Evolutionary conservation across 2,329 filamentous ascomycete species (phyloP).

Genomic region (Aureobasidium subglaciale): DNA sequence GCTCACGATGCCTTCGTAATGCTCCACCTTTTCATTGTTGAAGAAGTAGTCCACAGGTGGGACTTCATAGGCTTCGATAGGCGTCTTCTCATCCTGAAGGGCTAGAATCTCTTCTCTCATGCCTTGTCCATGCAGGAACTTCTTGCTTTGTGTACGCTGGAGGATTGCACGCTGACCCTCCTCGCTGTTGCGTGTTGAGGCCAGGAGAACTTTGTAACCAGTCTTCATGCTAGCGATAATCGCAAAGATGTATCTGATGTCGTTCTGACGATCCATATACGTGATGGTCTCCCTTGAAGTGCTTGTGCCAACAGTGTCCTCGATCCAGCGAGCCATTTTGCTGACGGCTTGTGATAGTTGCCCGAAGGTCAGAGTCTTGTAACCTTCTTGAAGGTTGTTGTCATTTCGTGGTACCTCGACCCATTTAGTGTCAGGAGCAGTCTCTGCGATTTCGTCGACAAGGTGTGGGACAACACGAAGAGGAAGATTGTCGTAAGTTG

Average conservation of each 20-base stretch:
- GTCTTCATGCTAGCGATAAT: slow-evolving; percentile 21
- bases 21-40: background rate
- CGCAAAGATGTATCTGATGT: slow-evolving; percentile 21
- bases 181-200: slow-evolving; percentile 17
- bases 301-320: slow-evolving; percentile 17
- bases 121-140: slow-evolving; percentile 13
- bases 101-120: slow-evolving; percentile 12
- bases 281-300: slow-evolving; percentile 17
- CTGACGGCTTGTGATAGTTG: slow-evolving; percentile 19
- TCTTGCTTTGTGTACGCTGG: slow-evolving; percentile 14
- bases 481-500: background rate
- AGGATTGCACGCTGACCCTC: slow-evolving; percentile 16
- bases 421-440: slow-evolving; percentile 4
- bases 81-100: slow-evolving; percentile 10
- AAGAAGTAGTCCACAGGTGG: slow-evolving; percentile 16
- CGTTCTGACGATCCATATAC: slow-evolving; percentile 22
- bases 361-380: slow-evolving; percentile 18
- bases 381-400: slow-evolving; percentile 19
- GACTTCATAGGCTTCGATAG: slow-evolving; percentile 12
- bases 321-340: slow-evolving; percentile 19
- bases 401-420: slow-evolving; percentile 9
- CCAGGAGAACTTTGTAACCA: slow-evolving; percentile 21
- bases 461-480: background rate
- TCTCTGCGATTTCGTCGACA: slow-evolving; percentile 12
- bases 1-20: slow-evolving; percentile 30